Base-by-base conservation (phyloP, 2,329 filamentous ascomycete species). In the Diaporthe ilicicola region DNA sequence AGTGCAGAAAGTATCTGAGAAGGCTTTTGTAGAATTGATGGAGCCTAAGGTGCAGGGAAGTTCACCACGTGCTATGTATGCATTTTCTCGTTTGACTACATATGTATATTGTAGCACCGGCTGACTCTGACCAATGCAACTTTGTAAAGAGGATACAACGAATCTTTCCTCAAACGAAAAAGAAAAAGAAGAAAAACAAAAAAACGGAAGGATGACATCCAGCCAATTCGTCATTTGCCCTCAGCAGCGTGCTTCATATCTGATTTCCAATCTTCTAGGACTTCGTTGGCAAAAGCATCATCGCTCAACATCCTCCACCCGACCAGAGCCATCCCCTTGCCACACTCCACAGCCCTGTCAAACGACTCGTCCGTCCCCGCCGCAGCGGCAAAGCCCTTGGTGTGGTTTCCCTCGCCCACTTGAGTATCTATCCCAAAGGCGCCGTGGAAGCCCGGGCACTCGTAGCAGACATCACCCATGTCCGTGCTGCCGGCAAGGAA, bases 401-500 rank as follows among this genome's bases (percentile, higher is more conserved):
- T 85, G 73, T 85, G 83, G 72, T 84, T 85, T 37, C 81, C 80
- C 53, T 76, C 75, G 72, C 79, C 78, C 72, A 74, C 72, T 17
- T 79, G 76, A 0, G 78, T 77, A 4, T 76, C 76, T 61, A 85
- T 84, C 24, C 79, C 80, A 72, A 85, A 84, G 12, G 79, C 79
- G 1, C 81, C 82, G 67, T 84, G 82, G 73, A 84, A 84, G 0
- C 82, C 82, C 1, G 83, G 83, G 15, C 83, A 81, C 32, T 79
- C 80, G 66, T 85, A 84, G 17, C 81, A 83, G 5, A 85, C 82
- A 70, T 85, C 82, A 1, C 83, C 83, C 83, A 78, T 80, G 53
- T 81, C 79, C 8, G 79, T 81, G 37, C 78, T 79, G 29, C 78
- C 79, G 42, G 76, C 77, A 8, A 79, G 69, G 29, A 80, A 76